Conservation (phyloP, 148 eudicot species). For the Bassia scoparia region DNA sequence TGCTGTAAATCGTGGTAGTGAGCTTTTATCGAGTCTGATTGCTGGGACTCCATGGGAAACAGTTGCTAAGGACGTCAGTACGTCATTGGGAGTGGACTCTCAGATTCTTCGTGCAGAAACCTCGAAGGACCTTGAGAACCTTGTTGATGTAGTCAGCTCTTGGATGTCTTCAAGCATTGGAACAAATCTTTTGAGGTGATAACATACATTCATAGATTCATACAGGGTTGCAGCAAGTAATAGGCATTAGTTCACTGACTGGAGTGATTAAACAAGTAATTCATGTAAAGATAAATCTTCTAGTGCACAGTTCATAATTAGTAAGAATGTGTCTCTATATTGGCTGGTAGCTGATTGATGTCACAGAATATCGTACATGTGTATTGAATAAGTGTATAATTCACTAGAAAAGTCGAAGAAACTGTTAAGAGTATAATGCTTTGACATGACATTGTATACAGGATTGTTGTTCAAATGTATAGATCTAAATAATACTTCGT, state of each 20-base stretch:
- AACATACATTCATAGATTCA: slow-evolving; percentile 15
- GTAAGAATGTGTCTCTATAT: neutral
- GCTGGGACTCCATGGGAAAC: slow-evolving; percentile 94
- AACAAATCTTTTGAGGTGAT: slow-evolving; percentile 50
- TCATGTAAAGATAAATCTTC: neutral
- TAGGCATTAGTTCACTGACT: neutral
- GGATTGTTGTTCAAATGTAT: no score
- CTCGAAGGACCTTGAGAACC: slow-evolving; percentile 65
- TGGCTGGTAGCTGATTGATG: neutral
- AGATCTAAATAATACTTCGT: no score
- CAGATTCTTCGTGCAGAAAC: slow-evolving; percentile 48
- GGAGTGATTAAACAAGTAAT: neutral
- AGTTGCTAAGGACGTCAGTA: slow-evolving; percentile 68
- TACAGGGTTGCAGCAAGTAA: neutral
- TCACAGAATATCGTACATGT: neutral
- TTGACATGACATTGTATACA: no score
- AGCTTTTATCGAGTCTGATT: slow-evolving; percentile 65
- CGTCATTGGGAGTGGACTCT: slow-evolving; percentile 60
- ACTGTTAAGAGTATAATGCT: no score
- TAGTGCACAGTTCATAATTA: neutral
- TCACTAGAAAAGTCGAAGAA: no score
- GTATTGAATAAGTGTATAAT: no score
- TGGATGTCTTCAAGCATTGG: slow-evolving; percentile 63
- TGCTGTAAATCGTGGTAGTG: slow-evolving; percentile 88
- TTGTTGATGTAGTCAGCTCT: slow-evolving; percentile 65